These are phyloP conservation scores for Pseudocercospora crystallina DNA, from an alignment of 2,329 filamentous ascomycete species.

Conservation along the genomic window DNA sequence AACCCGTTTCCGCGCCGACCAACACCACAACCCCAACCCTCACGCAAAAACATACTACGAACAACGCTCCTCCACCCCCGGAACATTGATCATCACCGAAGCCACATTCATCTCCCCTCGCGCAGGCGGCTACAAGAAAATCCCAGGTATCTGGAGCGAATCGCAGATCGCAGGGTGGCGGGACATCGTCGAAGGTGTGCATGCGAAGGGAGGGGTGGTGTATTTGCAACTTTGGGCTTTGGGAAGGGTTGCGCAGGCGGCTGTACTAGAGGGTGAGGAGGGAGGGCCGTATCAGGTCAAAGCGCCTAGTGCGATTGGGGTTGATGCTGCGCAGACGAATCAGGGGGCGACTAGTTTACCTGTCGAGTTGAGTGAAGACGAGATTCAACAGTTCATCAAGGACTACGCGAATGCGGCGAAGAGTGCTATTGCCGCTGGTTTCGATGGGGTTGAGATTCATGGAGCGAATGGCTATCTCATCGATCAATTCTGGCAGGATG, in stretches of 20 bases:
- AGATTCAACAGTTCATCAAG: constrained; percentile 28
- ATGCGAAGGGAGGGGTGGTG: constrained; percentile 61
- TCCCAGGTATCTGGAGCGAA: constrained; percentile 58
- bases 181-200: constrained; percentile 60
- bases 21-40: constrained; percentile 38
- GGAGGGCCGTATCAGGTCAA: constrained; percentile 26
- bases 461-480: constrained; percentile 57
- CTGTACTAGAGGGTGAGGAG: constrained; percentile 37
- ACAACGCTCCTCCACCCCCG: constrained; percentile 53
- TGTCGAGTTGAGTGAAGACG: constrained; percentile 36
- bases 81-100: constrained; percentile 61
- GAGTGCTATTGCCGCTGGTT: constrained; percentile 52
- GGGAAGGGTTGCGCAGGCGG: constrained; percentile 54
- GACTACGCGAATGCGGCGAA: constrained; percentile 46
- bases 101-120: constrained; percentile 53
- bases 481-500: constrained; percentile 63
- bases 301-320: constrained; percentile 35
- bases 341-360: constrained; percentile 22
- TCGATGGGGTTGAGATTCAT: constrained; percentile 61
- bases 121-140: constrained; percentile 51
- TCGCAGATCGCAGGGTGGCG: constrained; percentile 63
- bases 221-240: constrained; percentile 63
- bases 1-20: constrained; percentile 49
- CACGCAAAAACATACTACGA: constrained; percentile 53
- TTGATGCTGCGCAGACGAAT: constrained; percentile 28